Base-by-base conservation (phyloP, 768 basidiomycete species). In the Leccinum subtestaceum region DNA sequence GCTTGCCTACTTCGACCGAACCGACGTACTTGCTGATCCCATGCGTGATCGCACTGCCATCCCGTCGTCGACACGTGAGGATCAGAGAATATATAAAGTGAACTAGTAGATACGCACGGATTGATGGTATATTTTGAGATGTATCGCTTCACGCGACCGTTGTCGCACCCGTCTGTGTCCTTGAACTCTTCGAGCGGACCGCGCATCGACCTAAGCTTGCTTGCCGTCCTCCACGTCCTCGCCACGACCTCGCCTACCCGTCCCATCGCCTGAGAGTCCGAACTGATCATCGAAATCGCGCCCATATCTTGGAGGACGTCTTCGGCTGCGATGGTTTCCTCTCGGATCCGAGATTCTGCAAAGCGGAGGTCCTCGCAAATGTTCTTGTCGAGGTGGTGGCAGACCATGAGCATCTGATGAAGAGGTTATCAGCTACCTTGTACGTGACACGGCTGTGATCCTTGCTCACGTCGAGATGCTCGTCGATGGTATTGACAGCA, bases 211-310 rank as follows among this genome's bases (percentile, higher is more conserved):
- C 83, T 82, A 89, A 99, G 88, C 79, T 99, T 99, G 73, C 90
- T 91, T 32, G 97, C 97, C 0, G 97, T 98, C 48, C 95, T 80
- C 97, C 97, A 99, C 0, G 97, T 97, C 54, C 97, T 78, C 48
- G 88, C 84, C 2, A 93, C 77, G 17, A 98, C 96, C 72, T 99
- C 97, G 10, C 93, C 97, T 6, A 99, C 94, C 17, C 96, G 85
- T 10, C 96, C 95, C 97, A 99, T 98, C 0, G 97, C 97, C 73
- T 98, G 97, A 2, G 94, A 89, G 71, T 99, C 97, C 2, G 92
- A 94, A 63, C 89, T 91, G 64, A 98, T 95, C 86, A 98, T 98
- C 3, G 93, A 90, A 46, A 99, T 97, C 2, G 97, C 95, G 3
- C 97, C 97, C 2, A 74, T 83, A 67, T 96, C 95, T 45, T 96